A percentile compares a stretch with the other conserved stretches of the same genome.
These are phyloP conservation scores for Clavulina sp. DNA, from an alignment of 768 basidiomycete species.

Conservation along the genomic window DNA sequence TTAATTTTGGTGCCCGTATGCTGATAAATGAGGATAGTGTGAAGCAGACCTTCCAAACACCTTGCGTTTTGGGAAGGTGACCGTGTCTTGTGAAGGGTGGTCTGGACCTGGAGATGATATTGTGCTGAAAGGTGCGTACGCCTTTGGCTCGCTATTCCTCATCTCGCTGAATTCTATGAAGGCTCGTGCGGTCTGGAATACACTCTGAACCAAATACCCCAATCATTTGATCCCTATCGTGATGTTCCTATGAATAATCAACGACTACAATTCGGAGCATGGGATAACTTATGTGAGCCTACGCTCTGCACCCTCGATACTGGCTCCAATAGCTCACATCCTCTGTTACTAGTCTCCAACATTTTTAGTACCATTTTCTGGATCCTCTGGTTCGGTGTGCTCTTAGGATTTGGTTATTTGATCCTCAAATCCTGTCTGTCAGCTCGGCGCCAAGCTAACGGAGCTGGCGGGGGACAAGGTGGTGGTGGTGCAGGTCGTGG, in stretches of 20 bases:
- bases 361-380: slow-evolving; percentile 33
- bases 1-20: neutral
- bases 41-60: slow-evolving; percentile 76
- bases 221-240: slow-evolving; percentile 12
- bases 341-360: slow-evolving; percentile 16
- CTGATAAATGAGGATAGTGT: slow-evolving; percentile 33
- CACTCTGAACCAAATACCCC: slow-evolving; percentile 52
- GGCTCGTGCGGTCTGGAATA: slow-evolving; percentile 84
- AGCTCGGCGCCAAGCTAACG: neutral
- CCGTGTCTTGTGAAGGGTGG: slow-evolving; percentile 88
- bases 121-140: slow-evolving; percentile 57
- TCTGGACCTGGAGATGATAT: slow-evolving; percentile 60
- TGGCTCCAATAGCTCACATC: neutral
- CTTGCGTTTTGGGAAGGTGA: slow-evolving; percentile 67
- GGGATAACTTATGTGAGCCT: neutral
- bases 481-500: slow-evolving; percentile 23
- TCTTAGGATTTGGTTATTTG: slow-evolving; percentile 25
- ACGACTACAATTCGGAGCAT: slow-evolving; percentile 30
- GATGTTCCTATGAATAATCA: slow-evolving; percentile 3
- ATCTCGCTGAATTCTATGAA: neutral
- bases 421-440: neutral
- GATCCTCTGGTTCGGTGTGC: slow-evolving; percentile 36
- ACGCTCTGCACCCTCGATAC: neutral
- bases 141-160: neutral
- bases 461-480: slow-evolving; percentile 10